A percentile compares a stretch with the other conserved stretches of the same genome.
These are phyloP conservation scores for Xerophyta viscosa DNA, from an alignment of 106 monocot genomes.

Conservation along the genomic window DNA sequence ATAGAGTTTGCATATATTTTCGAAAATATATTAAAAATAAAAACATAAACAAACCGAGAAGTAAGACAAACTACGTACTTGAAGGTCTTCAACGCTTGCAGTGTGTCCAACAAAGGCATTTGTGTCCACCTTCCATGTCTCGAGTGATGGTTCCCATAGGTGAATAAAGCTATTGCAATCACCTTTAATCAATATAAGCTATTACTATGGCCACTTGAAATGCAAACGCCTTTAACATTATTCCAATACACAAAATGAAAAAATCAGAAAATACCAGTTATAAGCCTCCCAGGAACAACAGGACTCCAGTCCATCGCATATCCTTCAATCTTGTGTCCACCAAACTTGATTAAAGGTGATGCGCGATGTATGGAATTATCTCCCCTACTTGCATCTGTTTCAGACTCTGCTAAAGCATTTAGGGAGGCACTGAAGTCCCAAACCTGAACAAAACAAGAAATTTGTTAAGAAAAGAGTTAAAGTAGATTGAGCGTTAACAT, in stretches of 20 bases:
- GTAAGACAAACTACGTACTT: constrained; percentile 30
- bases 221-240: too few relatives aligned
- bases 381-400: constrained; percentile 32
- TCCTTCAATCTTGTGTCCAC: constrained; percentile 80
- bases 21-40: too few relatives aligned
- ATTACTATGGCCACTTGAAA: too few relatives aligned
- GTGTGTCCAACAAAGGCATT: constrained; percentile 82
- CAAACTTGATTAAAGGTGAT: constrained; percentile 59
- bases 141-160: constrained; percentile 83
- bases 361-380: constrained; percentile 37
- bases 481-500: too few relatives aligned
- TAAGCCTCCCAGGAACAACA: constrained; percentile 82
- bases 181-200: too few relatives aligned
- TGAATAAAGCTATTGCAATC: constrained; percentile 79
- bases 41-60: too few relatives aligned
- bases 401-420: constrained; percentile 73
- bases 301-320: constrained; percentile 98
- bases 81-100: constrained; percentile 95
- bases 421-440: constrained; percentile 78
- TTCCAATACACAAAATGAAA: too few relatives aligned
- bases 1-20: too few relatives aligned
- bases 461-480: too few relatives aligned
- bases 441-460: constrained; percentile 37
- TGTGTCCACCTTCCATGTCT: constrained; percentile 74
- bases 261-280: constrained; percentile 58